These are phyloP conservation scores for Jackrogersella multiformis DNA, from an alignment of 495 filamentous ascomycete species.

Conservation along the genomic window DNA sequence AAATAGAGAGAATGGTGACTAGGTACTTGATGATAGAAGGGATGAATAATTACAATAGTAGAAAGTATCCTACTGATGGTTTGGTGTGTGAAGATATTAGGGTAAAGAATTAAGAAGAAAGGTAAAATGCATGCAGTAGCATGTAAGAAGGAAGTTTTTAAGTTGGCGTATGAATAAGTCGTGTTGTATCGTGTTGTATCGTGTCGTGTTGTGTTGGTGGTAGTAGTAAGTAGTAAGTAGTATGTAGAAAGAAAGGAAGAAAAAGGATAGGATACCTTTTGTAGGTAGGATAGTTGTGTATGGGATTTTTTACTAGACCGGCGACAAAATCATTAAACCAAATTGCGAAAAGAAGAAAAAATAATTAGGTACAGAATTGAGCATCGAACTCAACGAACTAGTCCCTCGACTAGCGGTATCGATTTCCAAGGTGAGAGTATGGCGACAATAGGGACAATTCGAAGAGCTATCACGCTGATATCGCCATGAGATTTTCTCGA, in stretches of 20 bases:
- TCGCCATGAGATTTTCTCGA: constrained; percentile 48
- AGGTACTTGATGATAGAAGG: not conserved
- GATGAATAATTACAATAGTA: not conserved
- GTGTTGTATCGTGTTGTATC: too few species aligned
- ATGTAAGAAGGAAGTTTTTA: too few species aligned
- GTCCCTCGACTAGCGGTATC: not conserved
- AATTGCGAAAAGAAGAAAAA: constrained; percentile 10
- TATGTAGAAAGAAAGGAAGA: constrained; percentile 1
- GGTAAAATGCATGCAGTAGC: not conserved
- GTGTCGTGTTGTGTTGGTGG: too few species aligned
- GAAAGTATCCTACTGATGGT: not conserved
- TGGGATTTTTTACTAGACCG: not conserved
- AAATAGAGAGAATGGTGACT: constrained; percentile 3
- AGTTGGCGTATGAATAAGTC: too few species aligned
- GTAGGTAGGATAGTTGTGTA: constrained; percentile 4
- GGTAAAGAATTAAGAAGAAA: not conserved
- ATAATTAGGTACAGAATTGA: constrained; percentile 2
- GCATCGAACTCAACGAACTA: not conserved
- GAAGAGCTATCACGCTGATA: constrained; percentile 20
- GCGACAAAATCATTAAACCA: constrained; percentile 18
- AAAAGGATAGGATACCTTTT: too few species aligned
- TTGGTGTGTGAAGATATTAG: not conserved
- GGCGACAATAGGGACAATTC: constrained; percentile 21
- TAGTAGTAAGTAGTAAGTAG: not conserved
- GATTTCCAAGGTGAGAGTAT: constrained; percentile 22